Evolutionary conservation across 1,284 basidiomycete species (phyloP).

Genomic region (Sporisorium iseilematis-ciliati): DNA sequence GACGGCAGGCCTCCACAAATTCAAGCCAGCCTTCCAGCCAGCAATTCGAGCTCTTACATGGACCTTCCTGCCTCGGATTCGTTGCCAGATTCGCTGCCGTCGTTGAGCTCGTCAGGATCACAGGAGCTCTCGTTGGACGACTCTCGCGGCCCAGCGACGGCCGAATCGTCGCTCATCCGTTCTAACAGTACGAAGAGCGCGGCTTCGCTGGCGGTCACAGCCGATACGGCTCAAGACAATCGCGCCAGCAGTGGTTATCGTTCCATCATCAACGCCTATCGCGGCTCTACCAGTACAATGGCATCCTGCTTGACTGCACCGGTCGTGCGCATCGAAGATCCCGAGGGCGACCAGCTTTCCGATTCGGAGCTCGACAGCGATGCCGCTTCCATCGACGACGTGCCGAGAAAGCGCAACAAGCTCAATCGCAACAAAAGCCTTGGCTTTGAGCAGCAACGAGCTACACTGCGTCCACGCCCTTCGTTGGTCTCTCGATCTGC

Average conservation of each 20-base stretch:
- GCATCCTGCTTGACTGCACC: slow-evolving; percentile 36
- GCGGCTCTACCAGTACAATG: slow-evolving; percentile 23
- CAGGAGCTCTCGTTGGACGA: slow-evolving; percentile 25
- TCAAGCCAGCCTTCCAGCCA: neutral
- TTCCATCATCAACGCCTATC: slow-evolving; percentile 42
- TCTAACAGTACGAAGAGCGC: slow-evolving; percentile 12
- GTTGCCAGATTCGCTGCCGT: slow-evolving; percentile 26
- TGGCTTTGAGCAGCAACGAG: slow-evolving; percentile 55
- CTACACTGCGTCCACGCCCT: slow-evolving; percentile 15
- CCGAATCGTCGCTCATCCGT: slow-evolving; percentile 25
- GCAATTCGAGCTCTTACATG: neutral
- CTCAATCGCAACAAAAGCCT: slow-evolving; percentile 15
- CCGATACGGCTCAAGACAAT: slow-evolving; percentile 6
- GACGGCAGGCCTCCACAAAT: neutral
- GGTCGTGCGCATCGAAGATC: slow-evolving; percentile 35
- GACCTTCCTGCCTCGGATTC: slow-evolving; percentile 19
- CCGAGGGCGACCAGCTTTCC: slow-evolving; percentile 33
- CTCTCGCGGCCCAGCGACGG: slow-evolving; percentile 19
- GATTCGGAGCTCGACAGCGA: slow-evolving; percentile 29
- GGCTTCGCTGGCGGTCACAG: neutral
- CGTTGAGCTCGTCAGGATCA: slow-evolving; percentile 31
- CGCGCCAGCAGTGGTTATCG: slow-evolving; percentile 15
- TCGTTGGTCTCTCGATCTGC: slow-evolving; percentile 5
- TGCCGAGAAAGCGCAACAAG: slow-evolving; percentile 48
- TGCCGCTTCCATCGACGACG: slow-evolving; percentile 16